Evolutionary conservation across 805 yeast genomes (phyloP).

Genomic region (Torulaspora delbrueckii): DNA sequence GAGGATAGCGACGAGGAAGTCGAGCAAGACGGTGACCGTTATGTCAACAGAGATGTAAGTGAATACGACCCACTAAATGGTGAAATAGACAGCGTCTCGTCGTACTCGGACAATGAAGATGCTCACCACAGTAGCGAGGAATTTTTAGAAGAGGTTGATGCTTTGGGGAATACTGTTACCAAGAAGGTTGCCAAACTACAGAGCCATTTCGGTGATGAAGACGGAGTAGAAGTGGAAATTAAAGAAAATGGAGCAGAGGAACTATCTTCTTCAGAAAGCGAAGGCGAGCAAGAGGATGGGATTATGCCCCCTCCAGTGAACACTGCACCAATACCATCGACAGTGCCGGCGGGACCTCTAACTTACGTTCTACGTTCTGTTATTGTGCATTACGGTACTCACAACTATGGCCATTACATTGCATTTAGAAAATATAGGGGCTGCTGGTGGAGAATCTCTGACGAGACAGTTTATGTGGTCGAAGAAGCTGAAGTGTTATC

Average conservation of each 20-base stretch:
- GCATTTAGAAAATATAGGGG: slow-evolving; percentile 79
- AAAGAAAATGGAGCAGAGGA: slow-evolving; percentile 15
- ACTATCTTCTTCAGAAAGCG: slow-evolving; percentile 12
- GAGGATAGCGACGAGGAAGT: slow-evolving; percentile 33
- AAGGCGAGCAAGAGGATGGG: slow-evolving; percentile 7
- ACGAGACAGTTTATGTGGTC: slow-evolving; percentile 78
- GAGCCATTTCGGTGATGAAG: slow-evolving; percentile 10
- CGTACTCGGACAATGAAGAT: slow-evolving; percentile 15
- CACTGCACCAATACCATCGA: slow-evolving; percentile 10
- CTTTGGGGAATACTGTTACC: slow-evolving; percentile 32
- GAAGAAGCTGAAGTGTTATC: slow-evolving; percentile 73
- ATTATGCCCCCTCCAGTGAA: slow-evolving; percentile 12
- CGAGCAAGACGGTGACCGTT: slow-evolving; percentile 10
- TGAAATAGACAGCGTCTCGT: slow-evolving; percentile 18
- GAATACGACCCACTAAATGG: slow-evolving; percentile 32
- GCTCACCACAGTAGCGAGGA: slow-evolving; percentile 20
- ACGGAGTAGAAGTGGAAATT: slow-evolving; percentile 16
- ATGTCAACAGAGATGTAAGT: slow-evolving; percentile 17
- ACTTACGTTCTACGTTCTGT: slow-evolving; percentile 76
- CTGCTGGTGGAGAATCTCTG: slow-evolving; percentile 94
- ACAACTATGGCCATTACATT: slow-evolving; percentile 95
- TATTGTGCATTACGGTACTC: slow-evolving; percentile 91
- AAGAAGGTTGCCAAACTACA: slow-evolving; percentile 13
- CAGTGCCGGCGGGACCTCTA: slow-evolving; percentile 41
- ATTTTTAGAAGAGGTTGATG: slow-evolving; percentile 29